Conservation (phyloP, 1,284 basidiomycete species). For the Apiotrichum veenhuisii region DNA sequence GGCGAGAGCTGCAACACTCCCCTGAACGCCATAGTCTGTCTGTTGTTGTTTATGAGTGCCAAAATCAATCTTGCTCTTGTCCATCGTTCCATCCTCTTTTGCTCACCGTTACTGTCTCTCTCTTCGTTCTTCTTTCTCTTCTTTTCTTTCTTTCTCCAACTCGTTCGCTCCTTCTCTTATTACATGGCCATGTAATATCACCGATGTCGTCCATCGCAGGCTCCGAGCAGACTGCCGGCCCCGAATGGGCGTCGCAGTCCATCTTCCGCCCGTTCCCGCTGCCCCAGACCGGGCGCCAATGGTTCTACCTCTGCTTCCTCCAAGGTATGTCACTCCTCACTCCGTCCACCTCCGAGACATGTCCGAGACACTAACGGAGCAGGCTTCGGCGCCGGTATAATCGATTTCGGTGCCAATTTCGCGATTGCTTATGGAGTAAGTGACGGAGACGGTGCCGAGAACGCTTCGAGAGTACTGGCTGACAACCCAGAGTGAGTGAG, state of each 20-base stretch:
- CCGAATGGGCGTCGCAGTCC: conserved; percentile 6
- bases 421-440: conserved; percentile 48
- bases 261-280: conserved; percentile 47
- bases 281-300: conserved; percentile 40
- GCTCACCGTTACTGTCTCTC: too few species aligned
- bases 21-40: too few species aligned
- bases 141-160: too few species aligned
- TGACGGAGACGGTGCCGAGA: neutral
- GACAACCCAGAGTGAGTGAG: too few species aligned
- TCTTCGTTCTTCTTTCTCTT: too few species aligned
- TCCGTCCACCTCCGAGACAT: neutral
- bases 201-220: conserved; percentile 5
- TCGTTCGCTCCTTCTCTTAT: too few species aligned
- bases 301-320: conserved; percentile 41
- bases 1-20: too few species aligned
- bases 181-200: neutral
- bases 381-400: conserved; percentile 22
- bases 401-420: conserved; percentile 48
- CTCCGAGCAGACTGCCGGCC: conserved; percentile 8
- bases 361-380: neutral
- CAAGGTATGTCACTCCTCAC: conserved; percentile 32
- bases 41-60: too few species aligned
- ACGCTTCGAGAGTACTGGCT: neutral
- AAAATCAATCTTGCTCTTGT: too few species aligned
- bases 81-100: too few species aligned